These are phyloP conservation scores for Galerina sulciceps DNA, from an alignment of 768 basidiomycete genomes.

Conservation along the genomic window DNA sequence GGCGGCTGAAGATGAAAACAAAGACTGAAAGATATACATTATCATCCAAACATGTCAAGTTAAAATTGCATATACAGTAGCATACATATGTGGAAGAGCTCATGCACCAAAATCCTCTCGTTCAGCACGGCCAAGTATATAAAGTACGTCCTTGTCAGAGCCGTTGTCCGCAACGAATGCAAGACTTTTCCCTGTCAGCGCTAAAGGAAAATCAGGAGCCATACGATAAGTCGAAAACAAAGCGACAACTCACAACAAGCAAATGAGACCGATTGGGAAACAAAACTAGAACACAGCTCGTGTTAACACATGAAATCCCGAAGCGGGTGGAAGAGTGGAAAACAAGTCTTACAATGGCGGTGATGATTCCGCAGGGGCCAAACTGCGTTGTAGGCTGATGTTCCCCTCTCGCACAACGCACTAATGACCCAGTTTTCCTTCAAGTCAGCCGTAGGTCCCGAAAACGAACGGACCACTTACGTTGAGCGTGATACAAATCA, in stretches of 20 bases:
- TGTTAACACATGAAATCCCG: background rate
- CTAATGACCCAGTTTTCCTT: background rate
- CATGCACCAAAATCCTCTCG: too few species aligned
- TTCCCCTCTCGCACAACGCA: constrained; percentile 14
- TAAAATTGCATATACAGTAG: too few species aligned
- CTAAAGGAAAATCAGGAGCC: background rate
- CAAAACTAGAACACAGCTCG: background rate
- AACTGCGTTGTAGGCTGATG: constrained; percentile 14
- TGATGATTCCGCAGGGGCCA: constrained; percentile 17
- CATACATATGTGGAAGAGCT: too few species aligned
- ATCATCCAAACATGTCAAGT: too few species aligned
- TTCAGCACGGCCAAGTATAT: background rate
- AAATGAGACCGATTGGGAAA: constrained; percentile 13
- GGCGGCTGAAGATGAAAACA: too few species aligned
- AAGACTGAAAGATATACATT: too few species aligned
- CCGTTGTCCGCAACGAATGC: background rate
- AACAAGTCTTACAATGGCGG: constrained; percentile 14
- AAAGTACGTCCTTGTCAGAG: background rate
- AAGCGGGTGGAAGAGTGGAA: background rate
- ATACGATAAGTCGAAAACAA: background rate
- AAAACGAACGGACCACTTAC: background rate
- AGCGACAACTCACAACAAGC: constrained; percentile 7
- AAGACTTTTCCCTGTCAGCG: background rate
- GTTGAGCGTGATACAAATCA: background rate
- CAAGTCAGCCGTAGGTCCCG: background rate